Evolutionary conservation across 352 stramenopile genomes (phyloP).

Genomic region (Globisporangium lucens): DNA sequence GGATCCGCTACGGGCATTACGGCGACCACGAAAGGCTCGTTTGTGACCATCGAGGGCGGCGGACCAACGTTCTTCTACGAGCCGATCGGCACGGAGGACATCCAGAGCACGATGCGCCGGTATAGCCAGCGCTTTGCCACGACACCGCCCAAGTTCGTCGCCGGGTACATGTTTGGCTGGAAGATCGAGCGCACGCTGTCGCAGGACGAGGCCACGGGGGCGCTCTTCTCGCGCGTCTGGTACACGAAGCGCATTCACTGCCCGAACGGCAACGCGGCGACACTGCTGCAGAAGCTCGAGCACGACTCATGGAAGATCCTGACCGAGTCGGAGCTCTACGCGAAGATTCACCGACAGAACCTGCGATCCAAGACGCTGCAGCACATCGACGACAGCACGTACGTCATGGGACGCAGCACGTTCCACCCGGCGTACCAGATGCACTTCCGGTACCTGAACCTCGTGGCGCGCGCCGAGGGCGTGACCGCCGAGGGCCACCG

Average conservation of each 20-base stretch:
- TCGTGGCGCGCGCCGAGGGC: slow-evolving; percentile 22
- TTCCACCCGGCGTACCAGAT: slow-evolving; percentile 16
- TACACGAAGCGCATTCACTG: slow-evolving; percentile 37
- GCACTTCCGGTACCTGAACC: slow-evolving; percentile 33
- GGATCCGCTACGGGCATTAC: neutral
- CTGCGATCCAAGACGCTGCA: slow-evolving; percentile 33
- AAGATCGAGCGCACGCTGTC: slow-evolving; percentile 26
- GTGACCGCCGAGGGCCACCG: slow-evolving; percentile 20
- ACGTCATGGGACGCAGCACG: slow-evolving; percentile 27
- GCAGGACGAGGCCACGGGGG: slow-evolving; percentile 11
- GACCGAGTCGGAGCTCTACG: slow-evolving; percentile 25
- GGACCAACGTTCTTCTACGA: slow-evolving; percentile 38
- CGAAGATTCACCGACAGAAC: slow-evolving; percentile 23
- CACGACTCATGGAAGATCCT: slow-evolving; percentile 32
- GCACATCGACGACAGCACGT: slow-evolving; percentile 26
- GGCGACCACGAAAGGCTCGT: neutral
- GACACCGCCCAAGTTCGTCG: slow-evolving; percentile 19
- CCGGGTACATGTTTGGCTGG: slow-evolving; percentile 29
- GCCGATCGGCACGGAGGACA: slow-evolving; percentile 27
- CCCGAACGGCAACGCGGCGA: slow-evolving; percentile 19
- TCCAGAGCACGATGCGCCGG: slow-evolving; percentile 23
- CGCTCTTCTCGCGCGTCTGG: slow-evolving; percentile 24
- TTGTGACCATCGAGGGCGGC: slow-evolving; percentile 13
- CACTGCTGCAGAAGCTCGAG: slow-evolving; percentile 28
- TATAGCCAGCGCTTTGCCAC: slow-evolving; percentile 23